A percentile compares a stretch with the other conserved stretches of the same genome.
Conservation (phyloP, 116 monocot species). For the Iris pallida region DNA sequence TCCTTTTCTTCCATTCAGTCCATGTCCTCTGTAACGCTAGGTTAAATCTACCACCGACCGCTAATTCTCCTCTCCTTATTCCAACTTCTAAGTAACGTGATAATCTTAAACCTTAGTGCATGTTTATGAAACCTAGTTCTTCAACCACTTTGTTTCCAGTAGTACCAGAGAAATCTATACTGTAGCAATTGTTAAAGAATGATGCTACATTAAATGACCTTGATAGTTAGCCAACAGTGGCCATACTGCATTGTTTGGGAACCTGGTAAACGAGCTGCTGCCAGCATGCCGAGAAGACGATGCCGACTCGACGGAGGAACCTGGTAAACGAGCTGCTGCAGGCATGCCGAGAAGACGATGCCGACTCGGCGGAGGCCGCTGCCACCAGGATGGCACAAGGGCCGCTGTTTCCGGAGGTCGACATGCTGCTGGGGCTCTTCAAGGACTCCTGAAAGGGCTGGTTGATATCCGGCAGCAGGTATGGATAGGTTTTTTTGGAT, state of each 20-base stretch:
- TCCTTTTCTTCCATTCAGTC: too few relatives aligned
- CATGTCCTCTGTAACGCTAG: too few relatives aligned
- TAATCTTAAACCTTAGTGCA: too few relatives aligned
- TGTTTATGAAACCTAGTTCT: too few relatives aligned
- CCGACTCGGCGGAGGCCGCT: neutral
- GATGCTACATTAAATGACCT: too few relatives aligned
- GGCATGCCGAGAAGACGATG: neutral
- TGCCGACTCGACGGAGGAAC: slow-evolving; percentile 30
- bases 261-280: slow-evolving; percentile 80
- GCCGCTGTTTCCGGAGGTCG: slow-evolving; percentile 90
- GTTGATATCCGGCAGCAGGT: slow-evolving; percentile 84
- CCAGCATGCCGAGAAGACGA: slow-evolving; percentile 82
- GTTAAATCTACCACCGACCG: too few relatives aligned
- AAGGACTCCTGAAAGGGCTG: slow-evolving; percentile 93
- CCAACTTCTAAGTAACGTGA: too few relatives aligned
- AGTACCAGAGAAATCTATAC: too few relatives aligned
- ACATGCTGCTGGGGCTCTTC: slow-evolving; percentile 70
- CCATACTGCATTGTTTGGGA: slow-evolving; percentile 64
- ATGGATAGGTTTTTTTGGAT: slow-evolving; percentile 1
- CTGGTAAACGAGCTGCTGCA: neutral
- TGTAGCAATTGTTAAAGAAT: too few relatives aligned
- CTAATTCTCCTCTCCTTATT: too few relatives aligned
- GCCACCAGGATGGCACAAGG: slow-evolving; percentile 23
- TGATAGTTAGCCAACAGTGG: too few relatives aligned
- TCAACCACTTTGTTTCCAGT: too few relatives aligned